phyloP scores from a whole-genome alignment of 169 alveolate species.

The Plasmodium berghei region DNA sequence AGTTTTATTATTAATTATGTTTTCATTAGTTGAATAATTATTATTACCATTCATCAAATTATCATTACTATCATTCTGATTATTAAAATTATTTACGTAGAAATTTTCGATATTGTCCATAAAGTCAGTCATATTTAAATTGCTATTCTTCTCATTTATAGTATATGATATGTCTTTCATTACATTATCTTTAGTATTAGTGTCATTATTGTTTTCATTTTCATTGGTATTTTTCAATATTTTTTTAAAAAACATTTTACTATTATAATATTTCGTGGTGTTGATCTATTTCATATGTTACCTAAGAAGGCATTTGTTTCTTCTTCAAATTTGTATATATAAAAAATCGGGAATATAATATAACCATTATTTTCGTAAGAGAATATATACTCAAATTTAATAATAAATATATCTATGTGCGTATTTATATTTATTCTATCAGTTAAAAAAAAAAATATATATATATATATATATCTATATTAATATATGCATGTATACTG shows the following conservation, averaged over 20 bases:
- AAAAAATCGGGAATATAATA: neutral
- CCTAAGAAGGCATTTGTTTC: conserved; percentile 4
- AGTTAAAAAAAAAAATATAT: too few relatives aligned
- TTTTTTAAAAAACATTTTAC: conserved; percentile 33
- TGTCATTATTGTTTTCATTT: conserved; percentile 5
- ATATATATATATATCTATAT: too few relatives aligned
- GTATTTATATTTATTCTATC: too few relatives aligned
- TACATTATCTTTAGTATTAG: neutral
- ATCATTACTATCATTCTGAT: neutral
- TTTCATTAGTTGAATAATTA: neutral
- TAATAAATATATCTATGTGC: too few relatives aligned
- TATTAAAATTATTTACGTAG: neutral
- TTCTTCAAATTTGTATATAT: conserved; percentile 1
- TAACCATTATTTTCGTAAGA: neutral
- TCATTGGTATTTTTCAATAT: conserved; percentile 9
- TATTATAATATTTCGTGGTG: conserved; percentile 10
- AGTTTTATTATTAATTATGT: neutral
- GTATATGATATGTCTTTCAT: neutral
- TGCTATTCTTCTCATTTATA: neutral
- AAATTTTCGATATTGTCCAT: neutral
- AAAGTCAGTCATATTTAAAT: conserved; percentile 1
- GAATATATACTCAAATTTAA: neutral
- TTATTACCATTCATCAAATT: neutral
- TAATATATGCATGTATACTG: too few relatives aligned
- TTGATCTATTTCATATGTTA: neutral